These are phyloP conservation scores for Lichina pygmaea DNA, from an alignment of 495 filamentous ascomycete genomes.

Conservation along the genomic window DNA sequence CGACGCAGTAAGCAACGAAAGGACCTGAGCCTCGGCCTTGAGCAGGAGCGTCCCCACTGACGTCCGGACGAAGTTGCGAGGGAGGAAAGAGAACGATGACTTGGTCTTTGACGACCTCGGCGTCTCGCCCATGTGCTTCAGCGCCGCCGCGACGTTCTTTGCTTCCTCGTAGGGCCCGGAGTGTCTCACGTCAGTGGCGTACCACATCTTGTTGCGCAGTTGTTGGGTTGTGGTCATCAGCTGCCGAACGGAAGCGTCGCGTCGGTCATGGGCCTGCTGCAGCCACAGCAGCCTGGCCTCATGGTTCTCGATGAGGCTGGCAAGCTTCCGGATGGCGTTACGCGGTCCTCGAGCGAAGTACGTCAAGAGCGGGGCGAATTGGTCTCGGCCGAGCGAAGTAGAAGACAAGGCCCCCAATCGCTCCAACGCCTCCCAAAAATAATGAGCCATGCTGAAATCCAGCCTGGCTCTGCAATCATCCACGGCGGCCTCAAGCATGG, in stretches of 20 bases:
- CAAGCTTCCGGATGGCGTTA: constrained; percentile 35
- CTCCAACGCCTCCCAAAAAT: constrained; percentile 40
- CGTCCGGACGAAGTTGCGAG: constrained; percentile 19
- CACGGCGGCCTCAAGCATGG: constrained; percentile 42
- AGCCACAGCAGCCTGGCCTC: constrained; percentile 55
- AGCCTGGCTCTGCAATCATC: constrained; percentile 37
- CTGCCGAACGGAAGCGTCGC: constrained; percentile 32
- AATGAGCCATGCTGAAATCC: constrained; percentile 41
- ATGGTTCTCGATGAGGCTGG: constrained; percentile 40
- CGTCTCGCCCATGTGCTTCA: constrained; percentile 63
- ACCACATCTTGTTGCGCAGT: constrained; percentile 93
- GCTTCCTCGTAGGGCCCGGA: constrained; percentile 78
- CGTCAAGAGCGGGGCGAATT: constrained; percentile 38
- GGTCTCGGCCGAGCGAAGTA: constrained; percentile 32
- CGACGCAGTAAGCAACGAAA: constrained; percentile 64
- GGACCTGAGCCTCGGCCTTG: constrained; percentile 59
- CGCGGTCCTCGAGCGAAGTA: constrained; percentile 42
- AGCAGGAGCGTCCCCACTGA: constrained; percentile 44
- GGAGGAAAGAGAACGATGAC: constrained; percentile 17
- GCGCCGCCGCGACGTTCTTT: constrained; percentile 55
- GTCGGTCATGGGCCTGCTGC: constrained; percentile 42
- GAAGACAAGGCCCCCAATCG: constrained; percentile 34
- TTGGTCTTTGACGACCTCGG: constrained; percentile 24
- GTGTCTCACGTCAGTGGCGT: constrained; percentile 83
- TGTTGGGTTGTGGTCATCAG: constrained; percentile 41